Conservation (phyloP, 805 yeast genomes). For the Candida dajiaensis region DNA sequence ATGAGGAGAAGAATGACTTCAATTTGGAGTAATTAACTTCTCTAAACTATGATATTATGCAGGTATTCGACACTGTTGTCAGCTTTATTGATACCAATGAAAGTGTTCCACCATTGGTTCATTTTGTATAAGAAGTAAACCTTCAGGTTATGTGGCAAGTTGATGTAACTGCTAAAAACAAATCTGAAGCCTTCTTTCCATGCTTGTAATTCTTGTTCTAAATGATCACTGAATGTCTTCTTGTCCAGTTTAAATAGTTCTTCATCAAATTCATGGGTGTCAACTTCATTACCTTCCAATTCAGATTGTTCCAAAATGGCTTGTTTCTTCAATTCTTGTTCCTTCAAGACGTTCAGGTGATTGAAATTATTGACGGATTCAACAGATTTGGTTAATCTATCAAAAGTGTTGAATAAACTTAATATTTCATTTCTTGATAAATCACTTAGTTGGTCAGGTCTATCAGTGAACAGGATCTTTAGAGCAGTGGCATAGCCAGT, state of each 20-base stretch:
- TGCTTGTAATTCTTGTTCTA: slow-evolving; percentile 44
- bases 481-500: slow-evolving; percentile 97
- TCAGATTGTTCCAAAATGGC: slow-evolving; percentile 1
- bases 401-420: slow-evolving; percentile 88
- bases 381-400: slow-evolving; percentile 81
- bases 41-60: slow-evolving; percentile 13
- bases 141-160: slow-evolving; percentile 62
- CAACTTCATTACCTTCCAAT: slow-evolving; percentile 7
- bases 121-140: slow-evolving; percentile 42
- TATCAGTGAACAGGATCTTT: slow-evolving; percentile 72
- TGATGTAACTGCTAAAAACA: slow-evolving; percentile 57
- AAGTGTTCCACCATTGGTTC: slow-evolving; percentile 62
- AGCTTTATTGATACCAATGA: slow-evolving; percentile 51
- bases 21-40: too few relatives aligned
- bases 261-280: not conserved
- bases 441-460: slow-evolving; percentile 42
- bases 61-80: slow-evolving; percentile 17
- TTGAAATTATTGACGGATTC: slow-evolving; percentile 70
- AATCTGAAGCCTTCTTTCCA: slow-evolving; percentile 58
- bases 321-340: not conserved
- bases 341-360: slow-evolving; percentile 33
- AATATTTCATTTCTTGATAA: slow-evolving; percentile 79
- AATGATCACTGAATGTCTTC: slow-evolving; percentile 32
- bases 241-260: not conserved
- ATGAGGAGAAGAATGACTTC: too few relatives aligned